Evolutionary conservation across 768 basidiomycete genomes (phyloP).

Genomic region (Mycena filopes): DNA sequence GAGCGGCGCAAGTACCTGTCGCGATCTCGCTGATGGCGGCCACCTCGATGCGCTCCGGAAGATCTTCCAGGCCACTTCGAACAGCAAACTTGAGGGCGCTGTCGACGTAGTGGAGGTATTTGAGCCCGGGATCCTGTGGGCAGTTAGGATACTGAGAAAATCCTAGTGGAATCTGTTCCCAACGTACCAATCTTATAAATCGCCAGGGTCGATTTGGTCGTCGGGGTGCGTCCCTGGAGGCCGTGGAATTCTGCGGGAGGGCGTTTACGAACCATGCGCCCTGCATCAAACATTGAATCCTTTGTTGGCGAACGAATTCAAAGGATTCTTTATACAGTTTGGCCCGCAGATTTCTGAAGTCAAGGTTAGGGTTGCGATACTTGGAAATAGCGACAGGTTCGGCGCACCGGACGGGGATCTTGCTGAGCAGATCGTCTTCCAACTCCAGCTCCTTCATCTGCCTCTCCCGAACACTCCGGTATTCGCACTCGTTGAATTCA

Average conservation of each 20-base stretch:
- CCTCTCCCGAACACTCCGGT: constrained; percentile 85
- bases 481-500: constrained; percentile 84
- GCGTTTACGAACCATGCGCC: constrained; percentile 95
- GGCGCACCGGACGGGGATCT: constrained; percentile 84
- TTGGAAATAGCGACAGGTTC: constrained; percentile 1
- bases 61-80: constrained; percentile 84
- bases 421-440: constrained; percentile 88
- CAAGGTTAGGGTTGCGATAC: constrained; percentile 1
- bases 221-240: constrained; percentile 60
- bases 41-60: constrained; percentile 88
- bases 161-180: not conserved
- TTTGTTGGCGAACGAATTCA: constrained; percentile 89
- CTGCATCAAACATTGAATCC: constrained; percentile 87
- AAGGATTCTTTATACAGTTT: constrained; percentile 91
- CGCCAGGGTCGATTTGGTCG: constrained; percentile 80
- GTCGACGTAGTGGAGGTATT: constrained; percentile 88
- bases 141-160: constrained; percentile 15
- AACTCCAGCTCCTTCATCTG: constrained; percentile 92
- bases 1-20: constrained; percentile 77
- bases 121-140: constrained; percentile 76
- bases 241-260: constrained; percentile 60
- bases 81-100: constrained; percentile 83
- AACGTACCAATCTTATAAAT: constrained; percentile 83
- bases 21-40: constrained; percentile 83
- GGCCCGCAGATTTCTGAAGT: constrained; percentile 79